phyloP scores from a whole-genome alignment of 352 stramenopile genomes.

The Peronospora destructor region DNA sequence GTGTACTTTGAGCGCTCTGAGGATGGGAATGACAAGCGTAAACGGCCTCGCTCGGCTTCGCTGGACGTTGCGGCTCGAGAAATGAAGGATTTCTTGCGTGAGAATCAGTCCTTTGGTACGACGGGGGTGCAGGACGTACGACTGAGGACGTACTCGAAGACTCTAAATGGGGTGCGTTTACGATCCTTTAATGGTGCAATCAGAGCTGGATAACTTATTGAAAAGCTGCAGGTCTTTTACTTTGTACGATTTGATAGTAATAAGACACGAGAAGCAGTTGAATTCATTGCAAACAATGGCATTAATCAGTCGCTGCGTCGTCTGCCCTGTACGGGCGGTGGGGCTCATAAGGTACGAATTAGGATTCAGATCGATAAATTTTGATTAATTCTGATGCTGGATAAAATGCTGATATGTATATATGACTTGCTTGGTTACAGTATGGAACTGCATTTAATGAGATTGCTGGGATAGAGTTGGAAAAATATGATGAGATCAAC shows the following conservation, averaged over 20 bases:
- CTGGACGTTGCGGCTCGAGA: constrained; percentile 70
- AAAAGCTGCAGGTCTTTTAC: constrained; percentile 84
- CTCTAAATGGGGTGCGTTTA: constrained; percentile 78
- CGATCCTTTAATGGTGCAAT: not conserved
- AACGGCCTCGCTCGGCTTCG: constrained; percentile 63
- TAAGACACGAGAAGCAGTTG: constrained; percentile 65
- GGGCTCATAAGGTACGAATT: constrained; percentile 68
- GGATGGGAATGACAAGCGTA: constrained; percentile 34
- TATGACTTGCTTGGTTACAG: constrained; percentile 19
- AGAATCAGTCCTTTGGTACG: constrained; percentile 70
- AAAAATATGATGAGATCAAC: constrained; percentile 92
- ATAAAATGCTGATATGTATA: too few species aligned
- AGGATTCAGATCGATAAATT: not conserved
- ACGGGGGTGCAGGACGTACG: constrained; percentile 86
- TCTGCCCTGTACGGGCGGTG: constrained; percentile 74
- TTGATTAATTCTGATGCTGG: too few species aligned
- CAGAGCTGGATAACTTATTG: not conserved
- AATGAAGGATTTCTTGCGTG: constrained; percentile 82
- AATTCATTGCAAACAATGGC: constrained; percentile 68
- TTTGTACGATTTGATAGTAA: constrained; percentile 89
- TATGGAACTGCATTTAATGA: constrained; percentile 64
- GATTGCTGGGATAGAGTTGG: constrained; percentile 75
- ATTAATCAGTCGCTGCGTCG: constrained; percentile 77
- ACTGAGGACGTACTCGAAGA: constrained; percentile 77
- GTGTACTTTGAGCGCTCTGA: constrained; percentile 91